Percentiles rank a stretch among this genome's conserved stretches.
phyloP scores from a whole-genome alignment of 441 rosid species.

The Pelargonium myrrhifolium region DNA sequence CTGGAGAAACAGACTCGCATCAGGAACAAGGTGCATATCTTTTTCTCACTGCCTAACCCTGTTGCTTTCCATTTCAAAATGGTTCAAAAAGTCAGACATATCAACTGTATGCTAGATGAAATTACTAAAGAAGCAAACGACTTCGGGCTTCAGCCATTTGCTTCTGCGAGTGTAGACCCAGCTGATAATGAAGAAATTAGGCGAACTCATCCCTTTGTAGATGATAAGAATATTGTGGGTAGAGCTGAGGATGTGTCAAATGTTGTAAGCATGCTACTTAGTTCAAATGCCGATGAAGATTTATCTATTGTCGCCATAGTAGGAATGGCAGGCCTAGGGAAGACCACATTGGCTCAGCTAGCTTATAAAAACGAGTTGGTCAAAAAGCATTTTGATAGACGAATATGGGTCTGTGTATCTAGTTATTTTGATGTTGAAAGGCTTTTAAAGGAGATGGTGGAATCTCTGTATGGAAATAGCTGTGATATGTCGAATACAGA shows the following conservation, averaged over 20 bases:
- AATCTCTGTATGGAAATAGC: neutral
- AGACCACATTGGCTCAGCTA: slow-evolving; percentile 12
- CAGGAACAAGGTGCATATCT: neutral
- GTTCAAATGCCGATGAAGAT: neutral
- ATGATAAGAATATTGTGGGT: slow-evolving; percentile 2
- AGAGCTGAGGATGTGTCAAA: neutral
- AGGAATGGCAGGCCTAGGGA: slow-evolving; percentile 21
- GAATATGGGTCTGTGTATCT: slow-evolving; percentile 13
- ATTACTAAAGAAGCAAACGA: neutral
- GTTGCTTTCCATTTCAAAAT: slow-evolving; percentile 1
- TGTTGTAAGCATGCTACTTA: neutral
- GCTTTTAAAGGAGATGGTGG: neutral
- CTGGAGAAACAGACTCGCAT: neutral
- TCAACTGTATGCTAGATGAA: neutral
- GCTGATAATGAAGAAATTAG: neutral
- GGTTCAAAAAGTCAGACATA: neutral
- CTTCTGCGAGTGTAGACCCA: neutral
- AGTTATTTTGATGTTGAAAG: slow-evolving; percentile 5
- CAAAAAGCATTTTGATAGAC: neutral
- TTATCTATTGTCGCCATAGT: slow-evolving; percentile 11
- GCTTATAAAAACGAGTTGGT: neutral
- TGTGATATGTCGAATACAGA: neutral
- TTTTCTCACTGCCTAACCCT: neutral
- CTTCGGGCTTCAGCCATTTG: neutral
- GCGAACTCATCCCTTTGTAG: slow-evolving; percentile 2